Percentiles rank a stretch among this genome's conserved stretches.
These are phyloP conservation scores for Salvia miltiorrhiza DNA, from an alignment of 257 asterid species.

Conservation along the genomic window DNA sequence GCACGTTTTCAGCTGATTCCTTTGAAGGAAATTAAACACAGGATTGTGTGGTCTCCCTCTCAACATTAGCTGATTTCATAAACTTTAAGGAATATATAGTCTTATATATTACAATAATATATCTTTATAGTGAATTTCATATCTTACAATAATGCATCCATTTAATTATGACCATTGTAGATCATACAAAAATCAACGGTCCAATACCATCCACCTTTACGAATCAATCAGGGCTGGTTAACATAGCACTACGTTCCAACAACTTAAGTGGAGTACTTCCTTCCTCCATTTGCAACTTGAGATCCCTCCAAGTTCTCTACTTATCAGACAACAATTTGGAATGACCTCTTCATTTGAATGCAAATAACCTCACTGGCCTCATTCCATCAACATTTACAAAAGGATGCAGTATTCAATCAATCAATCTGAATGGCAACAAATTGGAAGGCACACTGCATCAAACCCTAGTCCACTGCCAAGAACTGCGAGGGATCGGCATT, in stretches of 20 bases:
- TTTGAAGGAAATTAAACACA: too few species aligned
- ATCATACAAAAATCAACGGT: neutral
- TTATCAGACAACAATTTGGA: neutral
- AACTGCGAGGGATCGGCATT: too few species aligned
- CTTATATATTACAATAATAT: too few species aligned
- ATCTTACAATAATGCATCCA: too few species aligned
- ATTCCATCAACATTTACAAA: neutral
- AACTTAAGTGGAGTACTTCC: neutral
- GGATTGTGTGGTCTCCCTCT: too few species aligned
- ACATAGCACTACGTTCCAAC: neutral
- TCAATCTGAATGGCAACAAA: neutral
- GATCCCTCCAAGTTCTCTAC: neutral
- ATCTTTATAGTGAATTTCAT: too few species aligned
- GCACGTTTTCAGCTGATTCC: too few species aligned
- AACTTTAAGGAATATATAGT: too few species aligned
- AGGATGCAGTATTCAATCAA: neutral
- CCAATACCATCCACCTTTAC: neutral
- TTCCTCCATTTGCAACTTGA: neutral
- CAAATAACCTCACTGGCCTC: neutral
- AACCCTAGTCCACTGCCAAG: neutral
- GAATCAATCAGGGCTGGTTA: neutral
- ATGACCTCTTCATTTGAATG: neutral
- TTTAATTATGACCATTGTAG: too few species aligned
- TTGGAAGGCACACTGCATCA: neutral
- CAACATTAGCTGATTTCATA: too few species aligned